Evolutionary conservation across 2,329 filamentous ascomycete species (phyloP).

Genomic region (Paracorniculantispora psalliotae): DNA sequence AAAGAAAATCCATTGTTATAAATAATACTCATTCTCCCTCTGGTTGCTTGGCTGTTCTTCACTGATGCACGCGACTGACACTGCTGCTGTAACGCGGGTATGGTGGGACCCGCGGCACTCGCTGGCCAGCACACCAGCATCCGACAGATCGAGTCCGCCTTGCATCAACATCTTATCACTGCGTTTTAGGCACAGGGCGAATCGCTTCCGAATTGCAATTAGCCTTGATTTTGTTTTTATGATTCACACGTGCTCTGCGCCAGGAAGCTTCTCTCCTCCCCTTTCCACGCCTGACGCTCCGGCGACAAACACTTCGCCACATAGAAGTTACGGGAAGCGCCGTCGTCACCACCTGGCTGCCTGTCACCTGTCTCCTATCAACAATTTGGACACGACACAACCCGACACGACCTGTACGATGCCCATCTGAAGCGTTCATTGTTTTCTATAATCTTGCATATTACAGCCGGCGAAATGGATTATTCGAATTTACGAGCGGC

Average conservation of each 20-base stretch:
- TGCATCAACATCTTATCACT: background rate
- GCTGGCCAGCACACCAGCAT: background rate
- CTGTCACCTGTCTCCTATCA: background rate
- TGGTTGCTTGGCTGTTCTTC: too few species aligned
- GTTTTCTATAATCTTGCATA: background rate
- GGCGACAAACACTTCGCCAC: background rate
- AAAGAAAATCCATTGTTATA: too few species aligned
- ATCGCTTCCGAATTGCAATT: background rate
- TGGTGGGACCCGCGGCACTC: too few species aligned
- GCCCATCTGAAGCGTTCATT: background rate
- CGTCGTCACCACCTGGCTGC: conserved; percentile 5
- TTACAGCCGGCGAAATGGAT: conserved; percentile 48
- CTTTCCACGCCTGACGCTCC: background rate
- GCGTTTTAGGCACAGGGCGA: background rate
- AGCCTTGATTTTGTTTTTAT: background rate
- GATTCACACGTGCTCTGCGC: background rate
- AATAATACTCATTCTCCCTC: too few species aligned
- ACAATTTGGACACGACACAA: too few species aligned
- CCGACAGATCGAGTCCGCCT: conserved; percentile 5
- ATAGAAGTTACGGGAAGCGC: background rate
- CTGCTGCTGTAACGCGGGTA: too few species aligned
- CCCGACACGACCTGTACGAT: background rate
- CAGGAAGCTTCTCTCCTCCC: background rate
- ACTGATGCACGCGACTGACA: too few species aligned
- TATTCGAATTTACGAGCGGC: conserved; percentile 76